Conservation (phyloP, 208 protist genomes). For the Trypanosoma rangeli region DNA sequence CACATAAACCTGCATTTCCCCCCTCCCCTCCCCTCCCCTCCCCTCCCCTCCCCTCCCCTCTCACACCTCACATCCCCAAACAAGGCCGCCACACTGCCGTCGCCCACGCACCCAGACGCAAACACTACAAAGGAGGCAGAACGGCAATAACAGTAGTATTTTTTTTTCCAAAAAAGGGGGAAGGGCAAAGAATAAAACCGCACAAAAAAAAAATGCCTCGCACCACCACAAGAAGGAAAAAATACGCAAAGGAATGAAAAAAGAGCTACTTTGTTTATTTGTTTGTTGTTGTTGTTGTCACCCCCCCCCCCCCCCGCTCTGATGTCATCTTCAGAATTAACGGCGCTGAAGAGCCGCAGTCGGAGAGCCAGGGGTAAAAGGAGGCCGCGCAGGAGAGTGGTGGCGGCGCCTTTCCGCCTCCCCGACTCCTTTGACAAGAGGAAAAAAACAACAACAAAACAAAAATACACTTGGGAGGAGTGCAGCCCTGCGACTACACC, state of each 20-base stretch:
- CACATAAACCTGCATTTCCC: conserved; percentile 65
- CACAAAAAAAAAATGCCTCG: conserved; percentile 15
- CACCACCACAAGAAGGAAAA: conserved; percentile 44
- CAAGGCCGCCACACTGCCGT: too few relatives aligned
- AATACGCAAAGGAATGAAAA: conserved; percentile 8
- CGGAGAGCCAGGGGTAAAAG: too few relatives aligned
- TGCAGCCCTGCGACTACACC: conserved; percentile 3
- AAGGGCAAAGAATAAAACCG: conserved; percentile 18
- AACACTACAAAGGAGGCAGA: too few relatives aligned
- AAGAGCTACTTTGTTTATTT: background rate
- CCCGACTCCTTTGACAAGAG: too few relatives aligned
- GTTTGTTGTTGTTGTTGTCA: background rate
- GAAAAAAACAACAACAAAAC: too few relatives aligned
- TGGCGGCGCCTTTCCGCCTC: background rate
- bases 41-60: background rate
- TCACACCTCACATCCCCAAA: background rate
- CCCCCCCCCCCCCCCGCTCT: background rate
- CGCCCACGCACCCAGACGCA: too few relatives aligned
- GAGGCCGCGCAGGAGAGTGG: background rate
- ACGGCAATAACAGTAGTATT: too few relatives aligned
- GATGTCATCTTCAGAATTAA: too few relatives aligned
- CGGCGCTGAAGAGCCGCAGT: too few relatives aligned
- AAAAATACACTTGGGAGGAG: background rate
- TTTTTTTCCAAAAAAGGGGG: too few relatives aligned
- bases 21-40: background rate